A percentile compares a stretch with the other conserved stretches of the same genome.
Evolutionary conservation across 441 rosid genomes (phyloP).

Genomic region (Pelargonium australe): DNA sequence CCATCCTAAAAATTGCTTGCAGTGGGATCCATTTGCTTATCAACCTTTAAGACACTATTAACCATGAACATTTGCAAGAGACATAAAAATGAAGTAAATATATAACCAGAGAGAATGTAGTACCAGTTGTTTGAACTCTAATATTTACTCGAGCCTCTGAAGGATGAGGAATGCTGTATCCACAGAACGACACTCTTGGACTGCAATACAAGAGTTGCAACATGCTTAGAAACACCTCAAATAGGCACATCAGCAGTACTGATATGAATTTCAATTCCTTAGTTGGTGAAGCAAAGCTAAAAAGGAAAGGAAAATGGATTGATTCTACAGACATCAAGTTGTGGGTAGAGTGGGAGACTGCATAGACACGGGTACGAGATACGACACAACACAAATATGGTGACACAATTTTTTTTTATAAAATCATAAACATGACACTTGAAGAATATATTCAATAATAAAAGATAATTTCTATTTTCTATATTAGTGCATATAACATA

Average conservation of each 20-base stretch:
- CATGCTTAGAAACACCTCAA: conserved; percentile 13
- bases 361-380: no score
- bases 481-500: no score
- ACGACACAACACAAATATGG: no score
- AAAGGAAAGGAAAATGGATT: background rate
- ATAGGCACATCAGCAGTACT: background rate
- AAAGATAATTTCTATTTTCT: no score
- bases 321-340: background rate
- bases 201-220: conserved; percentile 38
- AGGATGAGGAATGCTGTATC: conserved; percentile 92
- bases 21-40: no score
- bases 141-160: conserved; percentile 72
- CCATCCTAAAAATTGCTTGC: no score
- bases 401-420: no score
- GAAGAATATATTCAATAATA: no score
- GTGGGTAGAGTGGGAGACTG: background rate
- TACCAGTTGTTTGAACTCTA: conserved; percentile 91
- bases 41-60: background rate
- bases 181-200: conserved; percentile 33
- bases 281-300: background rate
- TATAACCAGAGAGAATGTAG: background rate
- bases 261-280: background rate
- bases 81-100: no score
- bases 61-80: no score
- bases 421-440: no score